phyloP scores from a whole-genome alignment of 176 grass and related monocot genomes.

The Lolium rigidum region DNA sequence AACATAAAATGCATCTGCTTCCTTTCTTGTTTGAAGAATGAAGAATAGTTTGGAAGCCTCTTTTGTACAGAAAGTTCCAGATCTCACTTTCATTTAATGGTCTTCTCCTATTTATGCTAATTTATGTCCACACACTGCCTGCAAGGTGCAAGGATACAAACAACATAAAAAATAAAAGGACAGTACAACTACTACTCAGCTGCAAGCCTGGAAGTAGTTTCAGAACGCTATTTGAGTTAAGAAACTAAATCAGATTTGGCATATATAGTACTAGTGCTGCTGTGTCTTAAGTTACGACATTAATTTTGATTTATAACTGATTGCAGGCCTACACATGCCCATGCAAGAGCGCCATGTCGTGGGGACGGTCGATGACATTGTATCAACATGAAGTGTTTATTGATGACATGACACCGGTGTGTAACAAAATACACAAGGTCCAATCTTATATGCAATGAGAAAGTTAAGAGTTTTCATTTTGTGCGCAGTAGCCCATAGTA shows the following conservation, averaged over 20 bases:
- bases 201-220: background rate
- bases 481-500: too few relatives aligned
- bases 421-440: too few relatives aligned
- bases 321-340: background rate
- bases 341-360: background rate
- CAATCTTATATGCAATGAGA: too few relatives aligned
- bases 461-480: too few relatives aligned
- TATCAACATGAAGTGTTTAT: background rate
- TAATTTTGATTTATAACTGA: background rate
- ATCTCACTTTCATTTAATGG: background rate
- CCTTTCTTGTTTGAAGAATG: too few relatives aligned
- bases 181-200: background rate
- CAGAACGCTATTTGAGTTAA: background rate
- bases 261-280: background rate
- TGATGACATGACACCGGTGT: too few relatives aligned
- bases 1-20: too few relatives aligned
- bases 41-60: too few relatives aligned
- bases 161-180: background rate
- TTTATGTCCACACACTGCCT: background rate
- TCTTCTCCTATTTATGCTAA: background rate
- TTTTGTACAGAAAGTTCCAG: background rate
- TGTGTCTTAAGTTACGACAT: background rate
- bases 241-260: background rate
- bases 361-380: too few relatives aligned
- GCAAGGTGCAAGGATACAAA: constrained; percentile 9